Percentiles rank a stretch among this genome's conserved stretches.
These are phyloP conservation scores for Macadamia integrifolia DNA, from an alignment of 164 flowering plant species.

Conservation along the genomic window DNA sequence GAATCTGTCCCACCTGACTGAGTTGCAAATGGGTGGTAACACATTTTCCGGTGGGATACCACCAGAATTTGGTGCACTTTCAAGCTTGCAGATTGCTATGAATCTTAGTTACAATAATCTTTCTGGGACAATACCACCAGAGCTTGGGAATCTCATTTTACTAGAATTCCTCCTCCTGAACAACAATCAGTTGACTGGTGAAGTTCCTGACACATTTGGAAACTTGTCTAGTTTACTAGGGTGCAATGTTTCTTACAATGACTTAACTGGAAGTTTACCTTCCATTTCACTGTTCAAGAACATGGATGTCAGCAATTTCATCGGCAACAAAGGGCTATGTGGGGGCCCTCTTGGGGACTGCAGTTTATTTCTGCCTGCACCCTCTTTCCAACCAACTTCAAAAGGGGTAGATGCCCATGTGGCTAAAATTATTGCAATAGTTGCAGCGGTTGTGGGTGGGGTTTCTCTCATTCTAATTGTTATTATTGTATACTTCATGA, in stretches of 20 bases:
- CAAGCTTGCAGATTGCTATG: conserved; percentile 87
- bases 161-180: conserved; percentile 70
- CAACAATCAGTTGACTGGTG: conserved; percentile 78
- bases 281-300: conserved; percentile 49
- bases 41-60: conserved; percentile 74
- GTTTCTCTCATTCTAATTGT: conserved; percentile 72
- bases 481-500: conserved; percentile 49
- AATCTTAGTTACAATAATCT: conserved; percentile 81
- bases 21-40: conserved; percentile 88
- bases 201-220: conserved; percentile 66
- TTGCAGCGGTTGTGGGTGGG: conserved; percentile 64
- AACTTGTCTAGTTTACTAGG: conserved; percentile 70
- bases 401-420: conserved; percentile 23
- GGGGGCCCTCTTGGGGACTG: conserved; percentile 68
- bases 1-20: conserved; percentile 68
- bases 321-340: conserved; percentile 81
- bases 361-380: conserved; percentile 23
- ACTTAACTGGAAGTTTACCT: conserved; percentile 73
- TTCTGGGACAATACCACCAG: conserved; percentile 62
- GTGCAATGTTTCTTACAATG: conserved; percentile 79
- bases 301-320: conserved; percentile 56
- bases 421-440: conserved; percentile 56
- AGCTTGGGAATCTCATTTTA: conserved; percentile 69
- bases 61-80: conserved; percentile 58
- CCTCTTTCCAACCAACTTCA: conserved; percentile 20